Evolutionary conservation across 1,284 basidiomycete genomes (phyloP), one percentile per base, ranked within the genome.

Genomic region (Austroboletus niveus): DNA sequence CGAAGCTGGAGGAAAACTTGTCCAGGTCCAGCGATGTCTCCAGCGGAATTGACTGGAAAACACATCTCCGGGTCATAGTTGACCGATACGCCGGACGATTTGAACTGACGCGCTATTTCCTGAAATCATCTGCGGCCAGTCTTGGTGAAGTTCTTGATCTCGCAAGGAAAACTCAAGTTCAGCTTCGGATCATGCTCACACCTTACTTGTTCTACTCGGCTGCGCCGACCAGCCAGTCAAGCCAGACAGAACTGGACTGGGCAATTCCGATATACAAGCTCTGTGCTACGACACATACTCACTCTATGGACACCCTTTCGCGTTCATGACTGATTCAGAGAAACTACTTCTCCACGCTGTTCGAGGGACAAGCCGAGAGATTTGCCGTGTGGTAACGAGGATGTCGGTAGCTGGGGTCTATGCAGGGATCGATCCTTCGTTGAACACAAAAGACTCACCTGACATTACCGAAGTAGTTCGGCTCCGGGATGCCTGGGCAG

Each of bases 31-130:
- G n/a, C n/a, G n/a, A n/a, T n/a, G n/a, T n/a, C n/a, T 53, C 57
- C 1, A 75, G 72, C 40, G 72, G 72, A 0, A 57, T 78, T 5
- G 73, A 80, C 55, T 81, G 79, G 79, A 57, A 55, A 36, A 67
- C 68, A 2, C 60, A 80, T 27, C 45, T 72, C n/a, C 69, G 68
- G 20, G 66, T 72, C 27, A 60, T 78, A 5, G 65, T 73, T 2
- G 72, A 78, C 41, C 71, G 79, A 22, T 76, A 74, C 42, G 69
- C 65, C 0, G 63, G 68, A 29, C 66, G 79, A 2, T 60, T 81
- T 17, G 74, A 80, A 49, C 51, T 72, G 8, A 56, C 72, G 2
- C 68, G 57, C 3, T 60, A 74, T 55, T 58, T 75, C 14, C 61
- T 81, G 17, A 66, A 68, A 52, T 50, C 57, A 32, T 47, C 55